A percentile compares a stretch with the other conserved stretches of the same genome.
Conservation (phyloP, 1,284 basidiomycete species). For the Hymenochaete sp. region DNA sequence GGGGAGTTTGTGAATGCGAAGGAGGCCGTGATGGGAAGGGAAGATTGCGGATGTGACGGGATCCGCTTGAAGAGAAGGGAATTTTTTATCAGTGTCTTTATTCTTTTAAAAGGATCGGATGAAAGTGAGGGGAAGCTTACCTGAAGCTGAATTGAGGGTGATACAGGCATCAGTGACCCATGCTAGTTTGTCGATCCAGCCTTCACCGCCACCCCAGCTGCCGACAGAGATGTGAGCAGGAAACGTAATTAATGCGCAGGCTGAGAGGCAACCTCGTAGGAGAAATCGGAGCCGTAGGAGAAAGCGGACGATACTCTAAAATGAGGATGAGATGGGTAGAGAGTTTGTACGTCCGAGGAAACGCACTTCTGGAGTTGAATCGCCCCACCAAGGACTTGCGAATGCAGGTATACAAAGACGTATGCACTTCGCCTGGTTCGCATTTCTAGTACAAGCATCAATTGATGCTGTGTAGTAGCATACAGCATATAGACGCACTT, state of each 20-base stretch:
- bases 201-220: constrained; percentile 44
- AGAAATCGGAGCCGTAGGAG: constrained; percentile 25
- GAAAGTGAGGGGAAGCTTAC: constrained; percentile 5
- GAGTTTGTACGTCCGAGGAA: background rate
- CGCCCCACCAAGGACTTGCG: constrained; percentile 69
- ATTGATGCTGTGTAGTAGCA: background rate
- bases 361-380: constrained; percentile 43
- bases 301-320: constrained; percentile 12
- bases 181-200: constrained; percentile 69
- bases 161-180: constrained; percentile 74
- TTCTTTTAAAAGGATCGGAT: background rate
- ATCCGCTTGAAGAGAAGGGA: constrained; percentile 39
- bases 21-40: constrained; percentile 76
- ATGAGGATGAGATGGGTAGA: background rate
- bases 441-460: background rate
- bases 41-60: constrained; percentile 60
- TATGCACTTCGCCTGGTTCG: constrained; percentile 31
- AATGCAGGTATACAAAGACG: constrained; percentile 64
- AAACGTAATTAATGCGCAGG: constrained; percentile 62
- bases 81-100: constrained; percentile 8
- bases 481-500: background rate
- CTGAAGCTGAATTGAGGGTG: constrained; percentile 68
- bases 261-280: constrained; percentile 47
- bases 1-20: constrained; percentile 69
- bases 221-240: constrained; percentile 51